Base-by-base conservation (phyloP, 306 rosid species). In the Lathyrus oleraceus region DNA sequence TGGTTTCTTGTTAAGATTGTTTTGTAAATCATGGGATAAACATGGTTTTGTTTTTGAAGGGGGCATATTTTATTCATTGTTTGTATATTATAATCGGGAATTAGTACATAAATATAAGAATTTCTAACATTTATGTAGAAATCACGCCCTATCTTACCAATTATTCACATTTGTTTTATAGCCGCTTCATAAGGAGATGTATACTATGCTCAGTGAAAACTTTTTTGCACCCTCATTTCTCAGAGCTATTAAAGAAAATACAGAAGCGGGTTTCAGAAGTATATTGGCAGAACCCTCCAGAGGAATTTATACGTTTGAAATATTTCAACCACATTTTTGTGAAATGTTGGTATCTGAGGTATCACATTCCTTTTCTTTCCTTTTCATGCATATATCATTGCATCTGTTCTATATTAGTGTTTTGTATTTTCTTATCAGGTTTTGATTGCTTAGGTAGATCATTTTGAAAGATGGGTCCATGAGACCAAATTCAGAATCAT, bases 211-310 rank as follows among this genome's bases (percentile, higher is more conserved):
- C 21, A 89, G 92, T 15, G 84, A 77, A 53, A 76, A 81, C 72
- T 91, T 91, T 75, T 94, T 94, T 76, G 81, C 82, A 10, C 95
- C 95, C 17, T 87, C 97, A n/a, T 94, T 94, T 87, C 96, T 94
- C 76, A 74, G 82, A 78, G 96, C 97, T 62, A 66, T 94, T 54
- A 79, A 51, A 47, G 92, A 84, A 32, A 86, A 91, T 65, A 86
- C 92, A 25, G 88, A 81, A 87, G 92, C 76, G 32, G 76, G 95
- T 81, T 84, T 87, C 69, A 83, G 83, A 82, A 87, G 85, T 60
- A 47, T 88, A 64, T 73, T 88, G 86, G 28, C 59, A 8, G 95
- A 91, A 63, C 88, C 90, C 25, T 57, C 76, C 72, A 74, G 74
- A 39, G 97, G 97, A 74, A 70, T 94, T 76, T 94, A 81, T 81